Evolutionary conservation across 2,329 filamentous ascomycete genomes (phyloP).

Genomic region (Verticillium klebahnii): DNA sequence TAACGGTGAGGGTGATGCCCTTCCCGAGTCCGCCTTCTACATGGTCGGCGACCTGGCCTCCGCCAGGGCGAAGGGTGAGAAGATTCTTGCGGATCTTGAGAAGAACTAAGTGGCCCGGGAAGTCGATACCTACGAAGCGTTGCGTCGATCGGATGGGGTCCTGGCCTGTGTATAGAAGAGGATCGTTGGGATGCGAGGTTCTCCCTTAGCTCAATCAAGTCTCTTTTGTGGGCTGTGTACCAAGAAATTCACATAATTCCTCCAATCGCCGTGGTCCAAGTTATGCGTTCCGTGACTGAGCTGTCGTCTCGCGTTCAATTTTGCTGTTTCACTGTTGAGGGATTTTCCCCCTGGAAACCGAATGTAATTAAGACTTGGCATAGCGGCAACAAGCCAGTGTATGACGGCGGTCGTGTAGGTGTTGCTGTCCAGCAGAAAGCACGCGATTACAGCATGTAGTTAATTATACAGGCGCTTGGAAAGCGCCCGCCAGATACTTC

Average conservation of each 20-base stretch:
- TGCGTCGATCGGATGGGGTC: conserved; percentile 6
- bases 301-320: no score
- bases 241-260: conserved; percentile 49
- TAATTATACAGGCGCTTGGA: no score
- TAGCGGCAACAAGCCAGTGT: no score
- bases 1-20: conserved; percentile 87
- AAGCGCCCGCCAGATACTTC: no score
- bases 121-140: conserved; percentile 11
- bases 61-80: conserved; percentile 95
- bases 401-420: no score
- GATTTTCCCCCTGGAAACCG: no score
- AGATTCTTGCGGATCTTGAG: conserved; percentile 96
- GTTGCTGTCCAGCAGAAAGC: no score
- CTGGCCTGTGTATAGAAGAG: conserved; percentile 55
- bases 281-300: no score
- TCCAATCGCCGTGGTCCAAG: conserved; percentile 16
- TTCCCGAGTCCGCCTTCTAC: conserved; percentile 93
- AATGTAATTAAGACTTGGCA: no score
- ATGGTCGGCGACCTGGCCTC: conserved; percentile 97
- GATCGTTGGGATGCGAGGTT: conserved; percentile 44
- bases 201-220: conserved; percentile 51
- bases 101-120: conserved; percentile 22
- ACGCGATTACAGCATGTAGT: no score
- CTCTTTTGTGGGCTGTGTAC: conserved; percentile 60
- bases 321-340: no score